These are phyloP conservation scores for Ogataea populi-albae DNA, from an alignment of 805 yeast genomes.

Conservation along the genomic window DNA sequence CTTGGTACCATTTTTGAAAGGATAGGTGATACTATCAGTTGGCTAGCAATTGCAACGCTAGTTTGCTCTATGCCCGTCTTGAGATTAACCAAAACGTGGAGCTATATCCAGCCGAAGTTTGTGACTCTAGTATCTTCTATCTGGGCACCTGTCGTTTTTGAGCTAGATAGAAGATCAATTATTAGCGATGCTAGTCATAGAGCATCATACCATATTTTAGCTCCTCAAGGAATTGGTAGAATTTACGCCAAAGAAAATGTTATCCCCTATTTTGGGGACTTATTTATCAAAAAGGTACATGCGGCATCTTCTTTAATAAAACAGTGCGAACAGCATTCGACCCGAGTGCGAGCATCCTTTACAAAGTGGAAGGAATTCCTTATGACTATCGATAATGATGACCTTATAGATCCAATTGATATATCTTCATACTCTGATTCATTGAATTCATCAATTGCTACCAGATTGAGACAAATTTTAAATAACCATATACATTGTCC, in stretches of 20 bases:
- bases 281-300: constrained; percentile 49
- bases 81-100: constrained; percentile 74
- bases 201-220: constrained; percentile 68
- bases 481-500: constrained; percentile 39
- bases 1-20: constrained; percentile 75
- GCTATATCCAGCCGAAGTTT: constrained; percentile 56
- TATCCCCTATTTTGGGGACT: constrained; percentile 89
- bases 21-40: constrained; percentile 88
- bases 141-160: constrained; percentile 93
- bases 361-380: constrained; percentile 81
- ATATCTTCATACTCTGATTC: constrained; percentile 4
- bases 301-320: constrained; percentile 34
- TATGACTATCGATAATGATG: constrained; percentile 43
- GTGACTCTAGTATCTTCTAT: constrained; percentile 65
- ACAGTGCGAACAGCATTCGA: constrained; percentile 63
- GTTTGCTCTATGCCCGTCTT: constrained; percentile 80
- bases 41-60: constrained; percentile 86
- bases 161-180: constrained; percentile 73
- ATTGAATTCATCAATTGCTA: constrained; percentile 8
- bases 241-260: constrained; percentile 72
- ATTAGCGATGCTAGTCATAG: constrained; percentile 54
- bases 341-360: constrained; percentile 67
- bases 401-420: constrained; percentile 24
- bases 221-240: constrained; percentile 84
- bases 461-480: constrained; percentile 37